phyloP scores from a whole-genome alignment of 352 stramenopile species.

The Thalassiosira hispida region DNA sequence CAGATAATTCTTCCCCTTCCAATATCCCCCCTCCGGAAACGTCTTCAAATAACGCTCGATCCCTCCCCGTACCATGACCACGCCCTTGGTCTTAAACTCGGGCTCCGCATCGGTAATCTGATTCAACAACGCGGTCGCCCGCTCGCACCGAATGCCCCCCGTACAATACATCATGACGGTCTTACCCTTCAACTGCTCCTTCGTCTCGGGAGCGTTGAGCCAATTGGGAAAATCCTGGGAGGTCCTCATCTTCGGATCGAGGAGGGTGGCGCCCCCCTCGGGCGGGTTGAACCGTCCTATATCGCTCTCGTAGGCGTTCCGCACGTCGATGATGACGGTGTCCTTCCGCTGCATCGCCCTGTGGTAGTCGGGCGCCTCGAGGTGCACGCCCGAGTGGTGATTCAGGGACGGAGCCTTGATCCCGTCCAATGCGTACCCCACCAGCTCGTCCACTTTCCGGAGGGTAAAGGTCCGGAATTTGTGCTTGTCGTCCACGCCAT shows the following conservation, averaged over 20 bases:
- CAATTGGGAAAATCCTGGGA: conserved; percentile 77
- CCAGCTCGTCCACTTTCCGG: conserved; percentile 73
- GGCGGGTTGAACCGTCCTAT: conserved; percentile 78
- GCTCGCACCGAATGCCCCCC: conserved; percentile 81
- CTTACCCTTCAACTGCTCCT: conserved; percentile 74
- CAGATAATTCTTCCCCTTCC: conserved; percentile 86
- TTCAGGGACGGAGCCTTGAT: conserved; percentile 64
- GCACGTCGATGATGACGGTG: conserved; percentile 81
- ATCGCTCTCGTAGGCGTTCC: conserved; percentile 74
- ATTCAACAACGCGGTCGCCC: conserved; percentile 80
- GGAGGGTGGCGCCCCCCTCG: conserved; percentile 64
- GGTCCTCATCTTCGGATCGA: conserved; percentile 80
- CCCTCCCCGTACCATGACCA: conserved; percentile 81
- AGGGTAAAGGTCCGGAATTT: conserved; percentile 65
- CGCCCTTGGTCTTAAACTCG: conserved; percentile 60
- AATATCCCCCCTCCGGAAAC: conserved; percentile 69
- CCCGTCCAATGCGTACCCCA: conserved; percentile 69
- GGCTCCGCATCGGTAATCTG: conserved; percentile 55
- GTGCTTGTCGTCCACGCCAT: conserved; percentile 62
- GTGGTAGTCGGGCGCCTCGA: conserved; percentile 77
- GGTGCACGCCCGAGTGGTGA: conserved; percentile 64
- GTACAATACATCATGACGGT: conserved; percentile 87
- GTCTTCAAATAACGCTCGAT: conserved; percentile 85
- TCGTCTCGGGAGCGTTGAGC: conserved; percentile 64
- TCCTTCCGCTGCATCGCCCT: conserved; percentile 63